Percentiles rank a stretch among this genome's conserved stretches.
These are phyloP conservation scores for Penicillium hordei DNA, from an alignment of 2,329 filamentous ascomycete species.

Conservation along the genomic window DNA sequence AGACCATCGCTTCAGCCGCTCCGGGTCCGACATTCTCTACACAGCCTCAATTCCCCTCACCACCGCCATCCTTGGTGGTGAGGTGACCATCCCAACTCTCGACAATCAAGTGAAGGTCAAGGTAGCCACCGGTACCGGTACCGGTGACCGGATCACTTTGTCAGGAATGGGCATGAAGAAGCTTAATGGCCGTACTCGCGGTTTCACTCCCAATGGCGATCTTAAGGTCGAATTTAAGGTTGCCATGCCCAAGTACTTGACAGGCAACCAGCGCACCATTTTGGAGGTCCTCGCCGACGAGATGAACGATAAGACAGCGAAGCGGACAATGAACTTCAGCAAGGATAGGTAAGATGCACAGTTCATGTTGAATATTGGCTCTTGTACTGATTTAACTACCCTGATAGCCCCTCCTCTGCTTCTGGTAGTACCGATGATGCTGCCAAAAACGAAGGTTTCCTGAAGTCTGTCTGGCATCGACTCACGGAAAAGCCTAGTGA, in stretches of 20 bases:
- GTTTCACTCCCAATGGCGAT: conserved; percentile 65
- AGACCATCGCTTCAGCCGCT: conserved; percentile 84
- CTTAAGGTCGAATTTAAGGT: conserved; percentile 93
- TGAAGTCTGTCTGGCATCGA: conserved; percentile 92
- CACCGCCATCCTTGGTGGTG: conserved; percentile 87
- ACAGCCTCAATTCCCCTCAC: conserved; percentile 89
- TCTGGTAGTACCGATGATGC: conserved; percentile 38
- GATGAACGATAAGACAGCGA: conserved; percentile 88
- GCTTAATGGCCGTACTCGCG: conserved; percentile 63
- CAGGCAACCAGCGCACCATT: conserved; percentile 85
- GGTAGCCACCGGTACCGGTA: conserved; percentile 85
- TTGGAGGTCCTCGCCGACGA: conserved; percentile 96
- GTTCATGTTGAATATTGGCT: not conserved
- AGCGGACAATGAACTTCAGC: conserved; percentile 82
- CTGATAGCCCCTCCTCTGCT: conserved; percentile 24
- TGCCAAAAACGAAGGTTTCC: conserved; percentile 81
- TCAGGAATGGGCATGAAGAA: conserved; percentile 93
- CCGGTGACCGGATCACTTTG: conserved; percentile 87
- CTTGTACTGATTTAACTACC: not conserved
- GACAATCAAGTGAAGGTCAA: conserved; percentile 89
- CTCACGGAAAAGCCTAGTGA: conserved; percentile 63
- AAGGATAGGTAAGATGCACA: conserved; percentile 53
- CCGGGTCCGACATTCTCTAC: conserved; percentile 87
- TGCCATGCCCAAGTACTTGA: conserved; percentile 90
- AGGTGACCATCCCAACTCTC: conserved; percentile 84